Evolutionary conservation across 768 basidiomycete species (phyloP).

Genomic region (Austroboletus festivus): DNA sequence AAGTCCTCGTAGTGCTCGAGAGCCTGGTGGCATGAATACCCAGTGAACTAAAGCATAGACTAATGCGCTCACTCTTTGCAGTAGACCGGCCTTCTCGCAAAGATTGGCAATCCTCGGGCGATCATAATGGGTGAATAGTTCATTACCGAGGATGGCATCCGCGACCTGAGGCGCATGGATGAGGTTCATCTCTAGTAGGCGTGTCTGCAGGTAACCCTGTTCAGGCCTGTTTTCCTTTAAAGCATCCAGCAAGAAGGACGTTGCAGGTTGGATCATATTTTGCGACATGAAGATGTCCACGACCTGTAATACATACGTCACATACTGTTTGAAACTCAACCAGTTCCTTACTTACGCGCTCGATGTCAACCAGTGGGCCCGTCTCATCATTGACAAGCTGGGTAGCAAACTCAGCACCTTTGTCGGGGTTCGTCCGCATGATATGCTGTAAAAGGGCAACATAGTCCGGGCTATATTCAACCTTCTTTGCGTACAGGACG

Average conservation of each 20-base stretch:
- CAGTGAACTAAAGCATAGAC: neutral
- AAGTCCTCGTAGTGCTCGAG: slow-evolving; percentile 98
- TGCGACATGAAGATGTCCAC: slow-evolving; percentile 99
- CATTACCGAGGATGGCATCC: slow-evolving; percentile 96
- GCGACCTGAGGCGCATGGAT: slow-evolving; percentile 97
- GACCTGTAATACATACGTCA: slow-evolving; percentile 45
- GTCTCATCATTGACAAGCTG: slow-evolving; percentile 91
- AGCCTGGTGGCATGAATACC: slow-evolving; percentile 54
- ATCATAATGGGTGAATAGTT: slow-evolving; percentile 98
- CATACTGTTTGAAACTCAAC: neutral
- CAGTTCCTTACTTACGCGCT: slow-evolving; percentile 55
- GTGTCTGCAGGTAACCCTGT: slow-evolving; percentile 93
- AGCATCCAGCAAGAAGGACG: slow-evolving; percentile 95
- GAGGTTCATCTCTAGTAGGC: slow-evolving; percentile 96
- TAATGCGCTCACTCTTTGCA: slow-evolving; percentile 71
- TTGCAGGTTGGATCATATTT: slow-evolving; percentile 99
- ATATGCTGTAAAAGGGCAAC: slow-evolving; percentile 89
- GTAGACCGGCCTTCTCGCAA: slow-evolving; percentile 94
- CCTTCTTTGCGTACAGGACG: slow-evolving; percentile 95
- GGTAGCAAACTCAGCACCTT: slow-evolving; percentile 96
- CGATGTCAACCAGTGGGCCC: slow-evolving; percentile 90
- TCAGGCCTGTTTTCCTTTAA: slow-evolving; percentile 98
- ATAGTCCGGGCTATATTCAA: slow-evolving; percentile 91
- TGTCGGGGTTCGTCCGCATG: slow-evolving; percentile 95
- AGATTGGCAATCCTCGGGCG: slow-evolving; percentile 95